Evolutionary conservation across 352 stramenopile species (phyloP).

Genomic region (Phytophthora syringae): DNA sequence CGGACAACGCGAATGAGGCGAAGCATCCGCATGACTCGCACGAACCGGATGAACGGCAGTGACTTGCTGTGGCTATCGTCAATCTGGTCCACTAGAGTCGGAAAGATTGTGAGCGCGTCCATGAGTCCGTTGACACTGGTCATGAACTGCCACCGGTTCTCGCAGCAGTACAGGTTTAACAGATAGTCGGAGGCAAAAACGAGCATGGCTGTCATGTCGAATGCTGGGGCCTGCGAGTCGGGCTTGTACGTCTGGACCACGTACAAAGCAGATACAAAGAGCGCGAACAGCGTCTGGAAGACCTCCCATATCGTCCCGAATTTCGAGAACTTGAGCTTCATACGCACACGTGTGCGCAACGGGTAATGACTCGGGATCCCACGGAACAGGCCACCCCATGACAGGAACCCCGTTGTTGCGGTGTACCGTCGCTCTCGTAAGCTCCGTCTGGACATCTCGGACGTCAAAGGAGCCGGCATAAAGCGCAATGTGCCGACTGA

Average conservation of each 20-base stretch:
- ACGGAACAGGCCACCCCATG: slow-evolving; percentile 50
- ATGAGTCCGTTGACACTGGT: slow-evolving; percentile 65
- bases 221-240: slow-evolving; percentile 19
- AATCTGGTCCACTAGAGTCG: slow-evolving; percentile 50
- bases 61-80: slow-evolving; percentile 23
- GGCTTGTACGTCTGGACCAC: slow-evolving; percentile 60
- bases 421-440: slow-evolving; percentile 18
- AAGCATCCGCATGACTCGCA: slow-evolving; percentile 65
- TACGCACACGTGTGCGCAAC: slow-evolving; percentile 56
- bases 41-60: slow-evolving; percentile 67
- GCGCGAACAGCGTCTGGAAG: slow-evolving; percentile 63
- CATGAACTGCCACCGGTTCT: slow-evolving; percentile 57
- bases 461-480: slow-evolving; percentile 12
- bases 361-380: slow-evolving; percentile 62
- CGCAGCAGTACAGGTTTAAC: slow-evolving; percentile 70
- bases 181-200: slow-evolving; percentile 65
- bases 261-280: slow-evolving; percentile 58
- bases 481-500: too few relatives aligned
- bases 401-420: slow-evolving; percentile 7
- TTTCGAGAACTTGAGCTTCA: slow-evolving; percentile 66
- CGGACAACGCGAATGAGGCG: slow-evolving; percentile 60
- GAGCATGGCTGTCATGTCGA: slow-evolving; percentile 49
- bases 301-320: slow-evolving; percentile 59
- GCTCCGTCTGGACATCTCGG: slow-evolving; percentile 21
- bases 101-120: slow-evolving; percentile 68